phyloP scores from a whole-genome alignment of 2,329 filamentous ascomycete genomes.

The Tympanopsis confertula region DNA sequence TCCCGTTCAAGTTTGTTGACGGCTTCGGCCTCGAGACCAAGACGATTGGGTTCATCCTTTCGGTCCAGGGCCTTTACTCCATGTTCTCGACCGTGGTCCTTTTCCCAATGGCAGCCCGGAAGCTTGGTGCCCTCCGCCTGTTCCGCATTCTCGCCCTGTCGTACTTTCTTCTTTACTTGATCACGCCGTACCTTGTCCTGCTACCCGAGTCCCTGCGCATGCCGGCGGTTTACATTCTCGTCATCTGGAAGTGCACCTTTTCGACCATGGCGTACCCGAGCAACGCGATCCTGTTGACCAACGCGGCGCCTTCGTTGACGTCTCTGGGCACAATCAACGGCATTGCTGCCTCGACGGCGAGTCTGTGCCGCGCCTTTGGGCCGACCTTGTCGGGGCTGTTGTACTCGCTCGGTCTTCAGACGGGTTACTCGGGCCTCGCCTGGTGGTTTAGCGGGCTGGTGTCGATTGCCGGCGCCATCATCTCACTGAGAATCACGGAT shows the following conservation, averaged over 20 bases:
- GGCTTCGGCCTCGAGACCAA: constrained; percentile 77
- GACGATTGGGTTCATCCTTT: constrained; percentile 77
- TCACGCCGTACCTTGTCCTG: constrained; percentile 79
- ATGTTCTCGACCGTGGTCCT: constrained; percentile 76
- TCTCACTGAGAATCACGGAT: constrained; percentile 68
- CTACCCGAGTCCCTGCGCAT: constrained; percentile 63
- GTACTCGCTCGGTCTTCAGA: constrained; percentile 67
- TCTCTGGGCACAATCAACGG: constrained; percentile 89
- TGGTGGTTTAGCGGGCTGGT: constrained; percentile 87
- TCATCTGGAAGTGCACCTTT: constrained; percentile 88
- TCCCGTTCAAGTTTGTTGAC: constrained; percentile 82
- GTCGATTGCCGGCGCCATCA: constrained; percentile 60
- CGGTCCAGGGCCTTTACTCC: constrained; percentile 79
- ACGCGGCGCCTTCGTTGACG: constrained; percentile 72
- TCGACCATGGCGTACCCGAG: constrained; percentile 84
- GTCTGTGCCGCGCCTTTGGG: constrained; percentile 75
- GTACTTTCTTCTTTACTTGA: constrained; percentile 80
- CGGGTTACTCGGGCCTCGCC: constrained; percentile 75
- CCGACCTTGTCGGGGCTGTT: constrained; percentile 79
- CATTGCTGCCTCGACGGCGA: constrained; percentile 80
- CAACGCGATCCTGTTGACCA: constrained; percentile 78
- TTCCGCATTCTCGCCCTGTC: constrained; percentile 72
- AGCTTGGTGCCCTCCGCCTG: constrained; percentile 66
- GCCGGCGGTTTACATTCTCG: constrained; percentile 62
- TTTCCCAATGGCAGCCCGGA: constrained; percentile 66